Percentiles rank a stretch among this genome's conserved stretches.
Conservation (phyloP, 306 rosid genomes). For the Echinosophora koreensis region DNA sequence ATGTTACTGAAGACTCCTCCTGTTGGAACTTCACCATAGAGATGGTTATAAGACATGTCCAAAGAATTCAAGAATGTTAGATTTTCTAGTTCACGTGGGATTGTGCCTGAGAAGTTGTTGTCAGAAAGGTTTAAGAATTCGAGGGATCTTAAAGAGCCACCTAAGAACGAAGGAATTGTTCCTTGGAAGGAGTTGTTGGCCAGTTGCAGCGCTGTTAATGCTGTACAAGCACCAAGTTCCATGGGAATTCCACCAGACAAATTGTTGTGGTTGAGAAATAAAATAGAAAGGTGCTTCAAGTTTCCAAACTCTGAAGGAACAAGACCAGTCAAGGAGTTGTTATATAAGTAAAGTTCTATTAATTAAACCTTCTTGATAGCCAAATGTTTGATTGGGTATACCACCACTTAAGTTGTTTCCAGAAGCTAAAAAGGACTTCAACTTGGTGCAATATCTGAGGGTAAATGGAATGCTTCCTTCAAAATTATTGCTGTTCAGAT, state of each 20-base stretch:
- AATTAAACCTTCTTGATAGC: slow-evolving; percentile 24
- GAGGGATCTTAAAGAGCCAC: not conserved
- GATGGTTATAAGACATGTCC: slow-evolving; percentile 50
- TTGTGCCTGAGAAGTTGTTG: slow-evolving; percentile 45
- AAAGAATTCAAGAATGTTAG: slow-evolving; percentile 15
- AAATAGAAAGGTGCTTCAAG: slow-evolving; percentile 15
- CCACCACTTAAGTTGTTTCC: slow-evolving; percentile 24
- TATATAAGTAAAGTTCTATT: not conserved
- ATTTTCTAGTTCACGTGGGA: slow-evolving; percentile 33
- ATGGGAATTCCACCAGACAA: slow-evolving; percentile 43
- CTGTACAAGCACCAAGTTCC: slow-evolving; percentile 29
- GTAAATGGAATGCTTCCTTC: slow-evolving; percentile 46
- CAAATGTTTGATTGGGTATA: slow-evolving; percentile 35
- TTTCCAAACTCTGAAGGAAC: slow-evolving; percentile 41
- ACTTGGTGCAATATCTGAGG: slow-evolving; percentile 23
- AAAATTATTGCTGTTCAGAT: slow-evolving; percentile 2
- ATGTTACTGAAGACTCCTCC: slow-evolving; percentile 45
- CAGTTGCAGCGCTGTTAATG: not conserved
- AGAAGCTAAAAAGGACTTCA: not conserved
- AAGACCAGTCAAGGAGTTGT: slow-evolving; percentile 35
- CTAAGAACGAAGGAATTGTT: slow-evolving; percentile 36
- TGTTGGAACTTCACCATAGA: slow-evolving; percentile 51
- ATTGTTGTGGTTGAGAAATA: not conserved
- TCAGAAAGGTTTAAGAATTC: slow-evolving; percentile 37
- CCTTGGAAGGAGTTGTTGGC: slow-evolving; percentile 32